Conservation (phyloP, 2,329 filamentous ascomycete genomes). For the Corinectria fuckeliana region DNA sequence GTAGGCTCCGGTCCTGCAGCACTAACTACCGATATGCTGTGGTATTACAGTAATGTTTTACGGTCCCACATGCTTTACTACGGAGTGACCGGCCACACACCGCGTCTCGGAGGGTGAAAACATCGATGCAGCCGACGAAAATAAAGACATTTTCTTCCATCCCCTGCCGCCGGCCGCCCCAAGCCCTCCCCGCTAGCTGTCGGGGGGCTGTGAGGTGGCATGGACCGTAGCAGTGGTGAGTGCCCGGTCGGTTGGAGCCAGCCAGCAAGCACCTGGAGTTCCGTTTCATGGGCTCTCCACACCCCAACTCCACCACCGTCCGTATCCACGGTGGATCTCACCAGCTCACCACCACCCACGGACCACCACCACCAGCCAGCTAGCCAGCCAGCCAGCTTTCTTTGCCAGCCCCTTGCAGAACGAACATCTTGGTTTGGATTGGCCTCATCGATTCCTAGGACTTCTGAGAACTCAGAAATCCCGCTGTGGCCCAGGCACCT, state of each 20-base stretch:
- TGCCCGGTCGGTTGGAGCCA: constrained; percentile 10
- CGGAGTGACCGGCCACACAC: constrained; percentile 3
- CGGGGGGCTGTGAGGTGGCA: constrained; percentile 14
- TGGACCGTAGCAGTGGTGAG: constrained; percentile 6
- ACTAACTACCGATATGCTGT: background rate
- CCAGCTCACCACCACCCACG: constrained; percentile 4
- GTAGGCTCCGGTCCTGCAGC: background rate
- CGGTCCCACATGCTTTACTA: background rate
- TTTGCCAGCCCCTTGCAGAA: background rate
- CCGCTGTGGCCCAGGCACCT: constrained; percentile 34
- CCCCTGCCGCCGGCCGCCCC: constrained; percentile 5
- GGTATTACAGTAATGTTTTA: background rate
- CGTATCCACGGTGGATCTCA: constrained; percentile 5
- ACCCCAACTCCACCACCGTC: constrained; percentile 9
- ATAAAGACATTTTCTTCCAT: background rate
- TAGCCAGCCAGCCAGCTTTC: too few species aligned
- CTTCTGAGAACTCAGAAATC: constrained; percentile 4
- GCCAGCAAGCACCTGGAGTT: constrained; percentile 3
- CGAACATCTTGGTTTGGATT: background rate
- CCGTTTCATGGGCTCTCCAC: constrained; percentile 12
- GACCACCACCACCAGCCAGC: background rate
- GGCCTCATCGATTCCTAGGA: background rate
- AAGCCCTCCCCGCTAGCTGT: background rate
- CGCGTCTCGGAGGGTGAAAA: constrained; percentile 4
- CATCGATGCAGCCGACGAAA: background rate